Evolutionary conservation across 169 alveolate species (phyloP).

Genomic region (Eimeria tenella): DNA sequence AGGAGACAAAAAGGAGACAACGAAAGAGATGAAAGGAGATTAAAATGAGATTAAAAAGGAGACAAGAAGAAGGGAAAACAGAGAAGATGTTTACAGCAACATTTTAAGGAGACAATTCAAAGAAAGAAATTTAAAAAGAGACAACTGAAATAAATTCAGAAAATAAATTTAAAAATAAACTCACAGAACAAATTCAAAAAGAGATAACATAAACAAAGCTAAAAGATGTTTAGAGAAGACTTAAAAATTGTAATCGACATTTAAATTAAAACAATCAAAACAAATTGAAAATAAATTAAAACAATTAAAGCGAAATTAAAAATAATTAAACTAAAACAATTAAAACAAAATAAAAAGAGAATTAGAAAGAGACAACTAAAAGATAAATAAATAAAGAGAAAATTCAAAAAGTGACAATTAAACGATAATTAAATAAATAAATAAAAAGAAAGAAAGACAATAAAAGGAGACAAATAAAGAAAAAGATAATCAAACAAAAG

Average conservation of each 20-base stretch:
- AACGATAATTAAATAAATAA: too few relatives aligned
- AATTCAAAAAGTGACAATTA: neutral
- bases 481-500: too few relatives aligned
- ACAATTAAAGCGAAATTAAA: too few relatives aligned
- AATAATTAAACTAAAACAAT: too few relatives aligned
- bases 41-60: constrained; percentile 39
- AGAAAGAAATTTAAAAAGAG: neutral
- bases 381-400: too few relatives aligned
- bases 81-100: neutral
- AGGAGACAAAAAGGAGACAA: constrained; percentile 90
- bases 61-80: neutral
- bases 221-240: neutral
- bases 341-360: too few relatives aligned
- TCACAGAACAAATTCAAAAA: neutral
- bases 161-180: neutral
- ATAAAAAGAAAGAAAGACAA: too few relatives aligned
- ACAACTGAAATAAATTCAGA: neutral
- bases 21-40: constrained; percentile 79
- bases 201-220: neutral
- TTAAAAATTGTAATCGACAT: too few relatives aligned
- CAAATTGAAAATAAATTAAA: too few relatives aligned
- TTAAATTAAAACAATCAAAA: too few relatives aligned
- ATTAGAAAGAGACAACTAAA: neutral
- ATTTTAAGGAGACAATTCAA: neutral
- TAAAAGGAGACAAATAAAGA: too few relatives aligned